Evolutionary conservation across 2,329 filamentous ascomycete species (phyloP).

Genomic region (Cryphonectria japonica): DNA sequence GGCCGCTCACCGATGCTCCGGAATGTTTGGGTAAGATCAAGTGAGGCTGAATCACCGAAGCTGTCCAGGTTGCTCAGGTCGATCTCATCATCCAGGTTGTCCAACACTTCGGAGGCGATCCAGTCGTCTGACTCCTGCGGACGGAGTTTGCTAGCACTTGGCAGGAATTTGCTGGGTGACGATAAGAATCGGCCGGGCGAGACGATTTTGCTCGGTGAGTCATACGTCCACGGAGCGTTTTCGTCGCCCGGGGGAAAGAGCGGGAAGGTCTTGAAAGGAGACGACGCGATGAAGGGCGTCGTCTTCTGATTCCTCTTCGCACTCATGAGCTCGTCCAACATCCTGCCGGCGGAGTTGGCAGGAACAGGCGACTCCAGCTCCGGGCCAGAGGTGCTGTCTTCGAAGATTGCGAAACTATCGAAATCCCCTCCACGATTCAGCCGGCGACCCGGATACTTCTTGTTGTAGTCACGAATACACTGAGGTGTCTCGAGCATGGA

Average conservation of each 20-base stretch:
- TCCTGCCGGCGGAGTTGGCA: conserved; percentile 28
- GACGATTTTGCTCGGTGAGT: conserved; percentile 63
- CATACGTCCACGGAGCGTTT: conserved; percentile 42
- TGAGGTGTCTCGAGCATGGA: conserved; percentile 29
- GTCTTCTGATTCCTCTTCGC: conserved; percentile 28
- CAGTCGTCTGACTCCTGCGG: conserved; percentile 24
- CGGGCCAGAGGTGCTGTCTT: conserved; percentile 24
- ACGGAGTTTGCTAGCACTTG: conserved; percentile 37
- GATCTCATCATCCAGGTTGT: conserved; percentile 14
- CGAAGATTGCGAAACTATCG: conserved; percentile 27
- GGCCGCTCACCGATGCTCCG: conserved; percentile 29
- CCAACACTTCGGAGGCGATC: conserved; percentile 17
- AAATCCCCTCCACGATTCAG: conserved; percentile 13
- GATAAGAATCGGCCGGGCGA: conserved; percentile 56
- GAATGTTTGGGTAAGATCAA: conserved; percentile 29
- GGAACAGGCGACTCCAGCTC: conserved; percentile 25
- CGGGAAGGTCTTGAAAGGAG: conserved; percentile 26
- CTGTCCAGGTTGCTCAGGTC: conserved; percentile 24
- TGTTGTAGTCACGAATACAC: conserved; percentile 27
- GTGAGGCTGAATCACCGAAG: conserved; percentile 19
- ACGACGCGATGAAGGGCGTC: conserved; percentile 23
- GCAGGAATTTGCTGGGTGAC: conserved; percentile 58
- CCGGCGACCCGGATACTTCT: conserved; percentile 24
- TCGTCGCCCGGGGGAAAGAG: conserved; percentile 42
- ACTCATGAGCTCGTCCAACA: conserved; percentile 29